Percentiles rank a stretch among this genome's conserved stretches.
Conservation (phyloP, 805 yeast species). For the Ogataea nakhonphanomensis region DNA sequence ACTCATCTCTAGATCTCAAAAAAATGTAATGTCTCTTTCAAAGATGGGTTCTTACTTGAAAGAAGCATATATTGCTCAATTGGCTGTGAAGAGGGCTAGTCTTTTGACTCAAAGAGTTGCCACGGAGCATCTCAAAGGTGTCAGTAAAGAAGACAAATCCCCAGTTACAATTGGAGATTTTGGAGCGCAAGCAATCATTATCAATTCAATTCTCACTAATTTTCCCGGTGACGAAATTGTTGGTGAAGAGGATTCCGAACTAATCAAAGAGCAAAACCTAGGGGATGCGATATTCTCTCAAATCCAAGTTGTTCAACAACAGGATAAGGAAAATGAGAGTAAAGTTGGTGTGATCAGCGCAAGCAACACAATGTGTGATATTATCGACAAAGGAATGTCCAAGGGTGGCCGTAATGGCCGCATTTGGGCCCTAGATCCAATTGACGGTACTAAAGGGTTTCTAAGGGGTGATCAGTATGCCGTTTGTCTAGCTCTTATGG, state of each 20-base stretch:
- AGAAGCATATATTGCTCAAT: conserved; percentile 77
- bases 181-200: conserved; percentile 92
- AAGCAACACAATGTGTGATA: conserved; percentile 49
- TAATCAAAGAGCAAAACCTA: conserved; percentile 54
- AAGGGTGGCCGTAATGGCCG: conserved; percentile 77
- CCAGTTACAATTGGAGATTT: conserved; percentile 97
- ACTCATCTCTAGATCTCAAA: neutral
- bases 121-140: conserved; percentile 50
- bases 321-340: conserved; percentile 34
- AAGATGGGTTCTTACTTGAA: conserved; percentile 40
- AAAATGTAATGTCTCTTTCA: neutral
- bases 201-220: conserved; percentile 70
- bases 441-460: conserved; percentile 97
- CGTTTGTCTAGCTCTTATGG: conserved; percentile 87
- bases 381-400: conserved; percentile 78
- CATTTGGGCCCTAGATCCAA: conserved; percentile 97
- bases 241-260: conserved; percentile 88
- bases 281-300: conserved; percentile 56
- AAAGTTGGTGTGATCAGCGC: conserved; percentile 42
- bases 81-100: conserved; percentile 89
- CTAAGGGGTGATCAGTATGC: conserved; percentile 96
- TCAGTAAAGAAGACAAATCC: conserved; percentile 81
- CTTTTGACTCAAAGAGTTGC: conserved; percentile 63
- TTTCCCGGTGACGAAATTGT: conserved; percentile 86
- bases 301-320: conserved; percentile 49